Percentiles rank a stretch among this genome's conserved stretches.
These are phyloP conservation scores for Cladorrhinum samala DNA, from an alignment of 495 filamentous ascomycete genomes.

Conservation along the genomic window DNA sequence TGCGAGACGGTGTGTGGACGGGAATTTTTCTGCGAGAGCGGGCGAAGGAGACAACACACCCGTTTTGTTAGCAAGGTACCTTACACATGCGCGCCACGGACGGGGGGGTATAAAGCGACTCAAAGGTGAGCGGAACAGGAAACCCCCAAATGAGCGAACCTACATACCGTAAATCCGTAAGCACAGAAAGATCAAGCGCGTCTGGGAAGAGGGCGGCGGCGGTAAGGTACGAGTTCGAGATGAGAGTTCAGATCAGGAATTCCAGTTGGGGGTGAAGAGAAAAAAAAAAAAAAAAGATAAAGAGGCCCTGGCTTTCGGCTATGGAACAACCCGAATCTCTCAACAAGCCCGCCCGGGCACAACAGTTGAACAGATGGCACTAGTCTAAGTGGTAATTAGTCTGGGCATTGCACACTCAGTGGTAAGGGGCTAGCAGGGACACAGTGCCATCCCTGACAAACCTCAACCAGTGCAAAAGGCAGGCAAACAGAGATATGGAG, in stretches of 20 bases:
- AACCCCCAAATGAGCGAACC: background rate
- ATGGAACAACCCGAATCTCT: conserved; percentile 10
- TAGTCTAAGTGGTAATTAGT: background rate
- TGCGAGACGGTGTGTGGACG: background rate
- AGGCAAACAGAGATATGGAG: too few species aligned
- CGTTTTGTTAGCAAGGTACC: conserved; percentile 16
- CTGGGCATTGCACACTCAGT: background rate
- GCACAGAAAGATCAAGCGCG: background rate
- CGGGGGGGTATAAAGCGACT: background rate
- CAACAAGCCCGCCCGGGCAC: conserved; percentile 3
- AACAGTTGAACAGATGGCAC: conserved; percentile 6
- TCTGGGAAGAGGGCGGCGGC: background rate
- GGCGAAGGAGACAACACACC: too few species aligned
- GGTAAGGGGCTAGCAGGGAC: background rate
- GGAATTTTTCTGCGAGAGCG: conserved; percentile 14
- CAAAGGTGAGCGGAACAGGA: too few species aligned
- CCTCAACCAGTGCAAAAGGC: too few species aligned
- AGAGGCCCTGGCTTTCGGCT: conserved; percentile 4
- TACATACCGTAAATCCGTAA: background rate
- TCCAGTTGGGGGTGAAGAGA: conserved; percentile 4
- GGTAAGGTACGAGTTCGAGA: conserved; percentile 10
- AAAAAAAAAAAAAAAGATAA: conserved; percentile 13
- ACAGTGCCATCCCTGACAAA: background rate
- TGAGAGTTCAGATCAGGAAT: too few species aligned
- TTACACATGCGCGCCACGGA: background rate